Percentiles rank a stretch among this genome's conserved stretches.
These are phyloP conservation scores for Sclerotinia glacialis DNA, from an alignment of 2,329 filamentous ascomycete genomes.

Conservation along the genomic window DNA sequence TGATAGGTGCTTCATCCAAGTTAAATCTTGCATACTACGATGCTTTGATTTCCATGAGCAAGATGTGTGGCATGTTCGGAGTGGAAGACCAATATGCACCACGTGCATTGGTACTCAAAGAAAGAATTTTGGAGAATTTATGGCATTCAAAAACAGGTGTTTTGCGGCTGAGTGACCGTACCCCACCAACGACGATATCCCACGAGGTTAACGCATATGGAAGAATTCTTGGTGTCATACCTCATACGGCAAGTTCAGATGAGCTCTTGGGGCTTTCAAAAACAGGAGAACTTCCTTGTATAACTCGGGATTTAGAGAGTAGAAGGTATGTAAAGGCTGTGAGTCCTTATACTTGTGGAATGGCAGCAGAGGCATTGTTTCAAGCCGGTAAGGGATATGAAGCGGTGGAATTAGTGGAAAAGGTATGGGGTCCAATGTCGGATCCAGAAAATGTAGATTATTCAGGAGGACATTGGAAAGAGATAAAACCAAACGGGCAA, in stretches of 20 bases:
- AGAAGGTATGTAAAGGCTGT: constrained; percentile 28
- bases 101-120: constrained; percentile 25
- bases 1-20: constrained; percentile 29
- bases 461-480: constrained; percentile 32
- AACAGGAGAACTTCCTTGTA: constrained; percentile 22
- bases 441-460: constrained; percentile 27
- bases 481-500: constrained; percentile 28
- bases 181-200: constrained; percentile 24
- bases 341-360: constrained; percentile 31
- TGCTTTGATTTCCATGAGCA: constrained; percentile 29
- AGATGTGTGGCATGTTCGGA: constrained; percentile 21
- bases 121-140: constrained; percentile 26
- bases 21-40: constrained; percentile 33
- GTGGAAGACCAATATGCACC: constrained; percentile 22
- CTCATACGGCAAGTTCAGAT: constrained; percentile 15
- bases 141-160: constrained; percentile 27
- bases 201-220: constrained; percentile 32
- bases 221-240: constrained; percentile 26
- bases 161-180: constrained; percentile 27
- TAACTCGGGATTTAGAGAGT: constrained; percentile 25
- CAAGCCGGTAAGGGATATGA: constrained; percentile 17
- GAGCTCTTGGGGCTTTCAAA: constrained; percentile 21
- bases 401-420: constrained; percentile 27
- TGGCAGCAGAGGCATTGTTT: constrained; percentile 29
- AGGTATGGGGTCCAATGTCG: constrained; percentile 31